phyloP scores from a whole-genome alignment of 148 eudicot genomes.

The Polygonum maritimum region DNA sequence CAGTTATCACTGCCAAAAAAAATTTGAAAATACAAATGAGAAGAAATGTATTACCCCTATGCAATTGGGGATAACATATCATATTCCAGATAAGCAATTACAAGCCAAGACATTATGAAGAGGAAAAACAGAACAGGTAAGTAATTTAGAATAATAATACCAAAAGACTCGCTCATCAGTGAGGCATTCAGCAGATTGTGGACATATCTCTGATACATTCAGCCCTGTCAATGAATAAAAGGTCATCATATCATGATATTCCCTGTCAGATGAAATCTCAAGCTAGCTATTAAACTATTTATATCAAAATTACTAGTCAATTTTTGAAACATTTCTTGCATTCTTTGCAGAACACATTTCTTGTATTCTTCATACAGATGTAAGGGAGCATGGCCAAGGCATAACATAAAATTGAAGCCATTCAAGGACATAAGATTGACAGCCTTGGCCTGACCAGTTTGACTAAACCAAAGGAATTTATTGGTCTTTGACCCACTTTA shows the following conservation, averaged over 20 bases:
- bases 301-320: not conserved
- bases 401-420: too few species aligned
- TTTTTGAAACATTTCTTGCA: not conserved
- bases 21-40: not conserved
- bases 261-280: not conserved
- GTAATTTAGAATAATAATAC: slow-evolving; percentile 13
- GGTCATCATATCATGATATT: not conserved
- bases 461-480: not conserved
- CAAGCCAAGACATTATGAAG: not conserved
- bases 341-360: not conserved
- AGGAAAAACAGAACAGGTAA: not conserved
- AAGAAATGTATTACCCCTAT: not conserved
- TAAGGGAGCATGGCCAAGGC: too few species aligned
- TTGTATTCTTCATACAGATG: not conserved
- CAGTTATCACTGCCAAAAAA: slow-evolving; percentile 42
- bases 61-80: not conserved
- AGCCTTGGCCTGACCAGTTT: not conserved
- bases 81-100: not conserved
- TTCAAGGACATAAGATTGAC: not conserved
- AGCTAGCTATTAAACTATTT: not conserved
- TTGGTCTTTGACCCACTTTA: not conserved
- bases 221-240: slow-evolving; percentile 20
- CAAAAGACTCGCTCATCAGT: slow-evolving; percentile 29
- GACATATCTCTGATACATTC: slow-evolving; percentile 16
- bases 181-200: slow-evolving; percentile 13